Percentiles rank a stretch among this genome's conserved stretches.
phyloP scores from a whole-genome alignment of 768 basidiomycete genomes.

The Sporobolomyces phaffii region DNA sequence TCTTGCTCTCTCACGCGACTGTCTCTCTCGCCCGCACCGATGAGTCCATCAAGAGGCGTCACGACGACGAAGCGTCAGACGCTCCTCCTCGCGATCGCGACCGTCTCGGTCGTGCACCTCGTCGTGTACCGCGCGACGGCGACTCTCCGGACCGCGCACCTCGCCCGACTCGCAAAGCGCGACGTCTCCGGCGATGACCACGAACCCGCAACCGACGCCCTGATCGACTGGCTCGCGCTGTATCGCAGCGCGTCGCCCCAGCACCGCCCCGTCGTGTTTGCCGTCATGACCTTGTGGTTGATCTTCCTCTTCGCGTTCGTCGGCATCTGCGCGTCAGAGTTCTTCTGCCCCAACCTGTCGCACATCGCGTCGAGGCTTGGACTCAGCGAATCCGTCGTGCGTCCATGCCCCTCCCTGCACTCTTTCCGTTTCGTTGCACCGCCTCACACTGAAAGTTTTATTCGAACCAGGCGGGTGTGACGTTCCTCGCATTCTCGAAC shows the following conservation, averaged over 20 bases:
- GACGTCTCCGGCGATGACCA: neutral
- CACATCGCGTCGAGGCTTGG: slow-evolving; percentile 80
- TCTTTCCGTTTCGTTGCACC: neutral
- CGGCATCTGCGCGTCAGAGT: slow-evolving; percentile 90
- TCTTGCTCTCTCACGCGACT: too few species aligned
- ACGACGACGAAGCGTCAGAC: neutral
- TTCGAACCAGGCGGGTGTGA: slow-evolving; percentile 90
- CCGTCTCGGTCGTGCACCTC: slow-evolving; percentile 3
- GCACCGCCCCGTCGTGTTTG: slow-evolving; percentile 56
- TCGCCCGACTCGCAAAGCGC: neutral
- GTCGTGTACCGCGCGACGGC: slow-evolving; percentile 4
- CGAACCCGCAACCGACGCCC: slow-evolving; percentile 6
- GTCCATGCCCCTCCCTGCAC: slow-evolving; percentile 8
- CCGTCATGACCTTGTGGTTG: slow-evolving; percentile 67
- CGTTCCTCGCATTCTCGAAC: slow-evolving; percentile 93
- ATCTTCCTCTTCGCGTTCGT: slow-evolving; percentile 91
- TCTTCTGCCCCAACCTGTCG: slow-evolving; percentile 87
- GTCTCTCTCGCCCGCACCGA: neutral
- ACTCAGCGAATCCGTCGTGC: slow-evolving; percentile 71
- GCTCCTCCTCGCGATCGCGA: slow-evolving; percentile 6
- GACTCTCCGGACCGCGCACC: neutral
- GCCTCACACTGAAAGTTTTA: too few species aligned
- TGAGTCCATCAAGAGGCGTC: neutral
- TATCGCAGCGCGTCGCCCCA: neutral
- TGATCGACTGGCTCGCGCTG: slow-evolving; percentile 27